Evolutionary conservation across 2,329 filamentous ascomycete species (phyloP).

Genomic region (Alternaria arborescens): DNA sequence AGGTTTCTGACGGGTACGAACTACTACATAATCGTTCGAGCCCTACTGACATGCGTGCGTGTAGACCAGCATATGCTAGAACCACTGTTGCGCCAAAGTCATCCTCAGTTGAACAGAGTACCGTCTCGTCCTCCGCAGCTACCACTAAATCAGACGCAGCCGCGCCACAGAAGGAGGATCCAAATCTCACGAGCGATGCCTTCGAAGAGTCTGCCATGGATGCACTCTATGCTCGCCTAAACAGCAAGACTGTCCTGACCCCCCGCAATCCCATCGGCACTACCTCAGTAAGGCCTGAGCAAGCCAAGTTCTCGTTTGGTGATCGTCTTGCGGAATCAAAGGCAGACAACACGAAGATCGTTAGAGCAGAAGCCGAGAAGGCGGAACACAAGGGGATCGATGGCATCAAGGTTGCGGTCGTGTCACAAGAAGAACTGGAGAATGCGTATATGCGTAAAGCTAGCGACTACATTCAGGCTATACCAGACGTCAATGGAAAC

Average conservation of each 20-base stretch:
- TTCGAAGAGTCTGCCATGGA: slow-evolving; percentile 23
- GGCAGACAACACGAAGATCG: neutral
- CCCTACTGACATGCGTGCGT: slow-evolving; percentile 9
- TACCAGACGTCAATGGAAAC: slow-evolving; percentile 13
- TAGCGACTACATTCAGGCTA: slow-evolving; percentile 23
- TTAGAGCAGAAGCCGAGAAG: neutral
- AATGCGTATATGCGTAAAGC: slow-evolving; percentile 28
- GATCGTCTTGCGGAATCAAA: neutral
- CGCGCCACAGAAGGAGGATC: slow-evolving; percentile 7
- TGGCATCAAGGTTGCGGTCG: neutral
- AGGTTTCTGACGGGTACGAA: slow-evolving; percentile 27
- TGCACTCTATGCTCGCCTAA: slow-evolving; percentile 31
- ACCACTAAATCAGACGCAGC: neutral
- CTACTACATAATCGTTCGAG: neutral
- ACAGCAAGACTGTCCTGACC: neutral
- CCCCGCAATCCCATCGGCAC: neutral
- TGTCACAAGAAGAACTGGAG: slow-evolving; percentile 20
- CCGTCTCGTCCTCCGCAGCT: neutral
- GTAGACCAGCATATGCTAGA: slow-evolving; percentile 2
- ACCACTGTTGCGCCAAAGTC: neutral
- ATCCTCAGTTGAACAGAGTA: slow-evolving; percentile 5
- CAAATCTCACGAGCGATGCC: neutral
- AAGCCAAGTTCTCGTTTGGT: slow-evolving; percentile 15
- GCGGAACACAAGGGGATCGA: neutral
- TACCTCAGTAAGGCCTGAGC: slow-evolving; percentile 4